Percentiles rank a stretch among this genome's conserved stretches.
Evolutionary conservation across 192 early-diverging fungal species (phyloP).

Genomic region (Coemansia sp.): DNA sequence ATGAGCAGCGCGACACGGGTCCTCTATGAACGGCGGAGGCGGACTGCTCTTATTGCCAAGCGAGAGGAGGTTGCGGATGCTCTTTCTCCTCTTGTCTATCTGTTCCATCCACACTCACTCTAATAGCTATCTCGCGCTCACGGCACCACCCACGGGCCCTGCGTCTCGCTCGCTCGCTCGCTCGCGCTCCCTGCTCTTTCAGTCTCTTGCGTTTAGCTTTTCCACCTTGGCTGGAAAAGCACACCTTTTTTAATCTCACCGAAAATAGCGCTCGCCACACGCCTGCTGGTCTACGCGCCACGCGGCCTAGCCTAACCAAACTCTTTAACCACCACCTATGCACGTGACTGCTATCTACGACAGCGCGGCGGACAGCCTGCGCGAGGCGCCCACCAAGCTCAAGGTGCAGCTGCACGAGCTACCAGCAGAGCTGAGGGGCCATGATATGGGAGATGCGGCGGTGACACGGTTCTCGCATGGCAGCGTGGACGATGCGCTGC

Average conservation of each 20-base stretch:
- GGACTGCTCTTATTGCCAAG: background rate
- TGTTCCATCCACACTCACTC: background rate
- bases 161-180: background rate
- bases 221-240: constrained; percentile 1
- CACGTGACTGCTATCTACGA: background rate
- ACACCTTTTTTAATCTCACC: background rate
- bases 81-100: background rate
- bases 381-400: background rate
- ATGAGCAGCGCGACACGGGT: background rate
- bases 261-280: constrained; percentile 1
- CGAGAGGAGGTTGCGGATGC: background rate
- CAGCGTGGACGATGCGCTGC: constrained; percentile 38
- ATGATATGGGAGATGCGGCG: constrained; percentile 1
- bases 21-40: background rate
- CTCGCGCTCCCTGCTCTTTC: background rate
- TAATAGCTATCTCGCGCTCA: background rate
- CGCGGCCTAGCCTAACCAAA: background rate
- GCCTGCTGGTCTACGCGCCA: constrained; percentile 7
- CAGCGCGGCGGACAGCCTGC: background rate
- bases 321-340: background rate
- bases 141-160: background rate
- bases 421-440: constrained; percentile 26
- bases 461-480: constrained; percentile 17
- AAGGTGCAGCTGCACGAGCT: constrained; percentile 19
- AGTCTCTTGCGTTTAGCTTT: background rate